phyloP scores from a whole-genome alignment of 176 grass and related monocot species.

The Thalia dealbata region DNA sequence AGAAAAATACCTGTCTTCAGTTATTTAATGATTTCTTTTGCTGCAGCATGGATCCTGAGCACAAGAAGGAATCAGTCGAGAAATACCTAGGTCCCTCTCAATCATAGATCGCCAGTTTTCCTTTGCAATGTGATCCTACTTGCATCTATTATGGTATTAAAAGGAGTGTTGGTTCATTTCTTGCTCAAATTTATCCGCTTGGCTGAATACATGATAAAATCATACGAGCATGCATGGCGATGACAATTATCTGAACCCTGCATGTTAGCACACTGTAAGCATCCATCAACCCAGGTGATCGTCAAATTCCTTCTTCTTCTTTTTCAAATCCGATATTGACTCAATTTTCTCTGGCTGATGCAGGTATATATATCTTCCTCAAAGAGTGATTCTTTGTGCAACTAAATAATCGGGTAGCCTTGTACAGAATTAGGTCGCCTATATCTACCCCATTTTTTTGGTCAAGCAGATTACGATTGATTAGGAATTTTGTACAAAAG shows the following conservation, averaged over 20 bases:
- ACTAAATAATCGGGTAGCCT: conserved; percentile 2
- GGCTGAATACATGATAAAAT: conserved; percentile 15
- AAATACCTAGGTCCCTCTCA: conserved; percentile 72
- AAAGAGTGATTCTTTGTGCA: conserved; percentile 31
- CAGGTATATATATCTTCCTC: conserved; percentile 32
- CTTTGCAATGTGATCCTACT: background rate
- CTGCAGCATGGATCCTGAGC: conserved; percentile 89
- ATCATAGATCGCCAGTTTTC: conserved; percentile 26
- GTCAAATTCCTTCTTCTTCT: background rate
- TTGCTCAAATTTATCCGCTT: conserved; percentile 7
- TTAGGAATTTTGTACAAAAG: background rate
- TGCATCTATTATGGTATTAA: background rate
- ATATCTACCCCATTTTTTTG: background rate
- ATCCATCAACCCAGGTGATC: background rate
- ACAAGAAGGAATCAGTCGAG: conserved; percentile 80
- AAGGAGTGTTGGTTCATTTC: conserved; percentile 13
- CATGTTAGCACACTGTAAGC: conserved; percentile 24
- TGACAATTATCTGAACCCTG: background rate
- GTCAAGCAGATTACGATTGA: background rate
- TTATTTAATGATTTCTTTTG: conserved; percentile 6
- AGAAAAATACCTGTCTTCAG: background rate
- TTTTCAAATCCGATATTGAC: conserved; percentile 9
- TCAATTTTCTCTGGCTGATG: conserved; percentile 13
- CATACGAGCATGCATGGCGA: background rate
- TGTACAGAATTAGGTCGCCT: conserved; percentile 15